Evolutionary conservation across 2,329 filamentous ascomycete species (phyloP).

Genomic region (Neofusicoccum cordaticola): DNA sequence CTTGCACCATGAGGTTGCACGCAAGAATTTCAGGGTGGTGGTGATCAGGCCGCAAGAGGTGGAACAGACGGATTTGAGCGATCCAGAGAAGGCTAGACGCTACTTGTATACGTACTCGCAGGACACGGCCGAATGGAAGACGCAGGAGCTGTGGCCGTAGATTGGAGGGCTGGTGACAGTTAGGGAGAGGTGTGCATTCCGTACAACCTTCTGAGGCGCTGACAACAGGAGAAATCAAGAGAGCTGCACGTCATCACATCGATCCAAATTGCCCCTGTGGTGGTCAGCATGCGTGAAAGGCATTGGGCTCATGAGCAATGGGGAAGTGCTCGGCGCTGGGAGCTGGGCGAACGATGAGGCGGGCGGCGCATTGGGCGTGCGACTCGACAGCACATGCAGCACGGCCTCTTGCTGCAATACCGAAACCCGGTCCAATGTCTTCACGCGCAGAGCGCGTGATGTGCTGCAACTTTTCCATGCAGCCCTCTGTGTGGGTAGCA

Average conservation of each 20-base stretch:
- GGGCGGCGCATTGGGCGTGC: not conserved
- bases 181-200: conserved; percentile 11
- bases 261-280: not conserved
- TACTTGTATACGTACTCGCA: conserved; percentile 64
- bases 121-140: conserved; percentile 57
- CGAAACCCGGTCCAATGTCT: conserved; percentile 5
- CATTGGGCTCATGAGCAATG: not conserved
- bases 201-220: conserved; percentile 15
- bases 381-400: not conserved
- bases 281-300: not conserved
- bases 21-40: conserved; percentile 79
- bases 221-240: not conserved
- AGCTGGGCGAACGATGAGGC: not conserved
- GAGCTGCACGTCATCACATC: conserved; percentile 12
- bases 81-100: conserved; percentile 61
- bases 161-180: not conserved
- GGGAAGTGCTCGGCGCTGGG: not conserved
- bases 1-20: conserved; percentile 67
- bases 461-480: not conserved
- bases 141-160: conserved; percentile 41
- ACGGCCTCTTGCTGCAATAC: not conserved
- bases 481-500: not conserved
- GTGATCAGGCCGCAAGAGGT: conserved; percentile 79
- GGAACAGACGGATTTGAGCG: conserved; percentile 69
- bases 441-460: conserved; percentile 6